Evolutionary conservation across 2,329 filamentous ascomycete genomes (phyloP).

Genomic region (Pseudogymnoascus sp.): DNA sequence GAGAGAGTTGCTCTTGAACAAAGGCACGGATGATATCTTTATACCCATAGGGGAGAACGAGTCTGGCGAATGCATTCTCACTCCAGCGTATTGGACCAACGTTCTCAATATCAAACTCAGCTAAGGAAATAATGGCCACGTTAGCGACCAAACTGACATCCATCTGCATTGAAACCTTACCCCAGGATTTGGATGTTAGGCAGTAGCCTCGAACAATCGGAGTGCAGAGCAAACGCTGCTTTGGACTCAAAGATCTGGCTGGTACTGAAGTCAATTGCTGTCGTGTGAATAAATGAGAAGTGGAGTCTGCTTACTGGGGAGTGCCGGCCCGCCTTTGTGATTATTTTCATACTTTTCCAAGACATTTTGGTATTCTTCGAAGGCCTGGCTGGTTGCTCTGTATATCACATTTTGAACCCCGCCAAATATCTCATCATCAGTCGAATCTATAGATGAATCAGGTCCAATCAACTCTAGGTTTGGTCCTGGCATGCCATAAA

Average conservation of each 20-base stretch:
- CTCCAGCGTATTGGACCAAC: conserved; percentile 42
- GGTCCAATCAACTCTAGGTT: conserved; percentile 12
- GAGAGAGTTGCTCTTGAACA: conserved; percentile 40
- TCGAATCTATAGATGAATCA: not conserved
- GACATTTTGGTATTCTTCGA: conserved; percentile 13
- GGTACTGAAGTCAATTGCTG: not conserved
- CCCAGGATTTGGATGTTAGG: conserved; percentile 29
- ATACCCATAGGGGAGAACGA: conserved; percentile 42
- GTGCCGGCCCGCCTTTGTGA: not conserved
- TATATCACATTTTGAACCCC: conserved; percentile 15
- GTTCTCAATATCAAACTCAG: conserved; percentile 40
- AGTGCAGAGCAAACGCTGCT: conserved; percentile 23
- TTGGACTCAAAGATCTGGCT: conserved; percentile 11
- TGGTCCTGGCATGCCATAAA: conserved; percentile 14
- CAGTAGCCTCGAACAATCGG: conserved; percentile 28
- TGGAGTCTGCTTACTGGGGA: conserved; percentile 8
- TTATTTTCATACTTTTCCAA: conserved; percentile 11
- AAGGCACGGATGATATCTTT: conserved; percentile 47
- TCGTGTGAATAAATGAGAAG: conserved; percentile 10
- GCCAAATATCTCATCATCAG: not conserved
- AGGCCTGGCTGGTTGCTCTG: conserved; percentile 13
- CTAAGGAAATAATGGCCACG: not conserved
- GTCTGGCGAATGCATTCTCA: conserved; percentile 39
- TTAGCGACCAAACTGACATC: conserved; percentile 3
- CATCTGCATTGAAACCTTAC: conserved; percentile 15